Evolutionary conservation across 495 filamentous ascomycete species (phyloP).

Genomic region (Cairneyella variabilis): DNA sequence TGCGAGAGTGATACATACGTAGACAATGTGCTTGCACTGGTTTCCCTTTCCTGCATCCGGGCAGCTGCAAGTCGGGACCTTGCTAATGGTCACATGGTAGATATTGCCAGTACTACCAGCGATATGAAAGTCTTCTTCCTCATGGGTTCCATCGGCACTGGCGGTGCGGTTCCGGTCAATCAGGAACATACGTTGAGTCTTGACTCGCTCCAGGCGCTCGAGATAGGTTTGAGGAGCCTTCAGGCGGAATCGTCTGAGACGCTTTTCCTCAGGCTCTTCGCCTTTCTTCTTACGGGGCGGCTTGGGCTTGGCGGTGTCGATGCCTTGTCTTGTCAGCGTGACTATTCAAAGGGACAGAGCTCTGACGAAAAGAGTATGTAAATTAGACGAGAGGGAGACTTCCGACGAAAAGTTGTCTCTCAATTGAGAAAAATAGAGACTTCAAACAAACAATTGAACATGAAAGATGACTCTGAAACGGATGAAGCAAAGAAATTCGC

Average conservation of each 20-base stretch:
- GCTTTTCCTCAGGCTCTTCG: constrained; percentile 18
- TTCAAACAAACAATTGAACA: no score
- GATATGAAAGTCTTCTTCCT: constrained; percentile 55
- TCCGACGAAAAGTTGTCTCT: no score
- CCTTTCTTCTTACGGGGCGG: constrained; percentile 4
- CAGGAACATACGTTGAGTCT: constrained; percentile 24
- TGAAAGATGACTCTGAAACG: no score
- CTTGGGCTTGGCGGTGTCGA: neutral
- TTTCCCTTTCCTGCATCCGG: constrained; percentile 58
- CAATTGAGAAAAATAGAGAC: no score
- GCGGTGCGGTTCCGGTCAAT: constrained; percentile 18
- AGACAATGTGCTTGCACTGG: constrained; percentile 62
- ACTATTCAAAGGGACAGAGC: no score
- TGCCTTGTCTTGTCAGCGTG: neutral
- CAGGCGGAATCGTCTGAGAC: constrained; percentile 12
- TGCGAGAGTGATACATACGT: constrained; percentile 11
- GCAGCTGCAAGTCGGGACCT: constrained; percentile 62
- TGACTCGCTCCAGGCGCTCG: constrained; percentile 20
- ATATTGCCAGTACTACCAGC: constrained; percentile 75
- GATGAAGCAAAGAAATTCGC: neutral
- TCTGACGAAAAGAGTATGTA: no score
- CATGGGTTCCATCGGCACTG: constrained; percentile 18
- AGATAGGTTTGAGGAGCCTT: constrained; percentile 13
- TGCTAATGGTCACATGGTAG: constrained; percentile 53
- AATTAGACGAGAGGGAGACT: no score